Conservation (phyloP, 306 rosid species). For the Vigna hirtella region DNA sequence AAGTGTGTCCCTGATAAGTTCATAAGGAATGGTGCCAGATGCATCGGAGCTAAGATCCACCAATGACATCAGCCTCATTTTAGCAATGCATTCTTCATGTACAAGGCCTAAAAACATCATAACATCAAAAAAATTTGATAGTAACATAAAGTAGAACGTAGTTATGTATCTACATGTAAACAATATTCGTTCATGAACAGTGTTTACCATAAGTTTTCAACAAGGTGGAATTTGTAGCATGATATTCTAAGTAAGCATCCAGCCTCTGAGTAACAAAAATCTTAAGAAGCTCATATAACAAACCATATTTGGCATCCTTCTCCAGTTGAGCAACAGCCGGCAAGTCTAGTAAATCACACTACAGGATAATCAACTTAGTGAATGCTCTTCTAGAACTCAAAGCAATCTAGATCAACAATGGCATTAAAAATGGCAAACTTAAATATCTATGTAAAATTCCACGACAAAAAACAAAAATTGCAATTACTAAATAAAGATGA, state of each 20-base stretch:
- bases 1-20: slow-evolving; percentile 81
- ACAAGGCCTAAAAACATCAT: slow-evolving; percentile 66
- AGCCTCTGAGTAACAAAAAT: slow-evolving; percentile 86
- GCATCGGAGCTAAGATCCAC: slow-evolving; percentile 84
- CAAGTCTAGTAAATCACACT: slow-evolving; percentile 91
- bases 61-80: slow-evolving; percentile 89
- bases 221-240: slow-evolving; percentile 75
- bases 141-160: not conserved
- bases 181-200: slow-evolving; percentile 19
- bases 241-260: slow-evolving; percentile 84
- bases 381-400: slow-evolving; percentile 22
- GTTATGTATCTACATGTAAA: not conserved
- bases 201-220: slow-evolving; percentile 72
- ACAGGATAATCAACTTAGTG: slow-evolving; percentile 40
- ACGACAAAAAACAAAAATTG: slow-evolving; percentile 16
- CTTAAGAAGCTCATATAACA: slow-evolving; percentile 80
- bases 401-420: not conserved
- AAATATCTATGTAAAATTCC: not conserved
- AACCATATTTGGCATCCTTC: slow-evolving; percentile 82
- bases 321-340: slow-evolving; percentile 89
- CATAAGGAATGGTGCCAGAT: slow-evolving; percentile 76
- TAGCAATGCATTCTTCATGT: slow-evolving; percentile 83
- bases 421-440: slow-evolving; percentile 5
- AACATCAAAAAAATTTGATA: slow-evolving; percentile 9
- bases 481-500: not conserved